Percentiles rank a stretch among this genome's conserved stretches.
phyloP scores from a whole-genome alignment of 768 basidiomycete species.

The Tephrocybe sp. region DNA sequence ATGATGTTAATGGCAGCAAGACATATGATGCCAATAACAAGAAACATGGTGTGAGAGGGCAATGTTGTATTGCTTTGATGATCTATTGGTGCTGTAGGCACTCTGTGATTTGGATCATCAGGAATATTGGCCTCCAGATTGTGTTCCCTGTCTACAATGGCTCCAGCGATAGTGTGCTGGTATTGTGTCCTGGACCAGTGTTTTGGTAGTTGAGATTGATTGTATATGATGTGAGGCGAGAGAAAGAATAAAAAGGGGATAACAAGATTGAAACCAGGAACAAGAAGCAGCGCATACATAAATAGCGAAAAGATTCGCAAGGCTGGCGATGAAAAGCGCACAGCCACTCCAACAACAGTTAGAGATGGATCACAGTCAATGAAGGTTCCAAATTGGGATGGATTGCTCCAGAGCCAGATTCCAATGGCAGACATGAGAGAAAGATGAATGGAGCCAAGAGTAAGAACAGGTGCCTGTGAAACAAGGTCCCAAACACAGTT shows the following conservation, averaged over 20 bases:
- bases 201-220: constrained; percentile 1
- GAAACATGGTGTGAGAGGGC: no score
- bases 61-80: no score
- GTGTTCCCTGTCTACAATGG: no score
- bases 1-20: no score
- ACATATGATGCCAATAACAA: no score
- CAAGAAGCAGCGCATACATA: constrained; percentile 18
- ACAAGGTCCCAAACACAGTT: not conserved
- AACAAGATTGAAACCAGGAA: constrained; percentile 19
- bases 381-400: not conserved
- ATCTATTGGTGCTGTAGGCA: no score
- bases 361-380: constrained; percentile 1
- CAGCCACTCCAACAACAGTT: not conserved
- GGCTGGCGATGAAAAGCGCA: constrained; percentile 5
- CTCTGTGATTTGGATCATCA: no score
- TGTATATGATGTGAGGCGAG: constrained; percentile 8
- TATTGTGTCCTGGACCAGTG: no score
- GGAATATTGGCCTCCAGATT: no score
- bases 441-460: constrained; percentile 2
- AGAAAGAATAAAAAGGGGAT: constrained; percentile 17
- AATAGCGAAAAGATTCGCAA: constrained; percentile 14
- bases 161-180: no score
- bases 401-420: constrained; percentile 8
- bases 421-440: constrained; percentile 7
- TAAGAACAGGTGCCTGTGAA: not conserved